Evolutionary conservation across 148 eudicot species (phyloP).

Genomic region (Fagopyrum esculentum): DNA sequence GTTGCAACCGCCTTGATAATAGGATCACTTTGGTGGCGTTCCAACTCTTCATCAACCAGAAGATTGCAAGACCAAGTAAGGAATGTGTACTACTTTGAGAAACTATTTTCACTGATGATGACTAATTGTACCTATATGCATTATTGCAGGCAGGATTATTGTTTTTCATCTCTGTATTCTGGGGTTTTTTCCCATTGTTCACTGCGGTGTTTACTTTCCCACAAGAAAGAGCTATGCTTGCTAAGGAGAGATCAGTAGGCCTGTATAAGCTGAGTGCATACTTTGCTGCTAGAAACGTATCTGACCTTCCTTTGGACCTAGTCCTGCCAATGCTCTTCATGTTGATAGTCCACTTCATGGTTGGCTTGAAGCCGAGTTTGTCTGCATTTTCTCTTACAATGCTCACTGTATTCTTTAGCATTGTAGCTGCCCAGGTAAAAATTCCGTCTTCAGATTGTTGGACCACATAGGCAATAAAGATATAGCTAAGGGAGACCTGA

Average conservation of each 20-base stretch:
- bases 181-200: slow-evolving; percentile 23
- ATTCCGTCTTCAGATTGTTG: background rate
- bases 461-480: background rate
- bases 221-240: slow-evolving; percentile 22
- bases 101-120: too few relatives aligned
- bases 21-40: slow-evolving; percentile 31
- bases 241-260: slow-evolving; percentile 22
- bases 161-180: slow-evolving; percentile 23
- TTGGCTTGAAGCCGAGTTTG: slow-evolving; percentile 18
- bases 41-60: slow-evolving; percentile 10
- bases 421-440: slow-evolving; percentile 27
- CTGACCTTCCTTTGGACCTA: slow-evolving; percentile 23
- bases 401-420: slow-evolving; percentile 28
- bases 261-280: slow-evolving; percentile 26
- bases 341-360: slow-evolving; percentile 26
- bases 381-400: slow-evolving; percentile 20
- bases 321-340: slow-evolving; percentile 18
- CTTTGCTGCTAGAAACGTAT: slow-evolving; percentile 22
- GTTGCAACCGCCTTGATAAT: slow-evolving; percentile 25
- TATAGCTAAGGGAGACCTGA: background rate
- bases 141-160: slow-evolving; percentile 22
- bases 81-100: background rate
- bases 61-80: slow-evolving; percentile 22
- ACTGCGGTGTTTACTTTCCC: slow-evolving; percentile 26
- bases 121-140: too few relatives aligned